Percentiles rank a stretch among this genome's conserved stretches.
phyloP scores from a whole-genome alignment of 2,329 filamentous ascomycete genomes.

The Diaporthe eres region DNA sequence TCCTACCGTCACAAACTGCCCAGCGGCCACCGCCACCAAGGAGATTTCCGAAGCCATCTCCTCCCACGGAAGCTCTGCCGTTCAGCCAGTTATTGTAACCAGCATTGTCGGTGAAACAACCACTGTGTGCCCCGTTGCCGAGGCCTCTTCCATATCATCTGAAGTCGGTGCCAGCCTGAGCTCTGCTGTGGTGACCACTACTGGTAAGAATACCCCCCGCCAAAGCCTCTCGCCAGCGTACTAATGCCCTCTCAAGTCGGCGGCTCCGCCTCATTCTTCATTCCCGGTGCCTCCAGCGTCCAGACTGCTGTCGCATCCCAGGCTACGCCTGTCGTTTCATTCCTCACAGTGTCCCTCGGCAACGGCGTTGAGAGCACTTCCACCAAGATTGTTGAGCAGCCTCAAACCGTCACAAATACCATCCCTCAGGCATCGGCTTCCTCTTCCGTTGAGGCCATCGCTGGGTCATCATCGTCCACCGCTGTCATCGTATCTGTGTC shows the following conservation, averaged over 20 bases:
- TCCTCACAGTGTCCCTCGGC: conserved; percentile 11
- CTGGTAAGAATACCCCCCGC: not conserved
- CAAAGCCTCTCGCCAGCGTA: not conserved
- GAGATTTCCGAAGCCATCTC: conserved; percentile 35
- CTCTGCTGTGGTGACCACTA: conserved; percentile 40
- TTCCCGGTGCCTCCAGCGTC: conserved; percentile 30
- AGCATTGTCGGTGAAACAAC: conserved; percentile 45
- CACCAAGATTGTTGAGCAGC: conserved; percentile 10
- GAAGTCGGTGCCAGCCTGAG: conserved; percentile 39
- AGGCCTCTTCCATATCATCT: conserved; percentile 36
- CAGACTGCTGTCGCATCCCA: not conserved
- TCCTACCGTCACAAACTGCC: conserved; percentile 49
- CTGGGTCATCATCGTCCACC: conserved; percentile 14
- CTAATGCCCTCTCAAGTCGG: conserved; percentile 7
- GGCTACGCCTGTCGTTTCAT: conserved; percentile 1
- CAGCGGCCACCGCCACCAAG: conserved; percentile 42
- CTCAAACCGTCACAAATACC: not conserved
- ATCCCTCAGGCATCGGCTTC: conserved; percentile 10
- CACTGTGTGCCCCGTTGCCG: conserved; percentile 47
- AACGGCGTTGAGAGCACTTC: conserved; percentile 23
- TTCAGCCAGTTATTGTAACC: conserved; percentile 46
- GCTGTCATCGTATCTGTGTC: conserved; percentile 27
- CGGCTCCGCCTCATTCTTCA: conserved; percentile 39
- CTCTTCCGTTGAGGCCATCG: conserved; percentile 14
- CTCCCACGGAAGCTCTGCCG: conserved; percentile 41